These are phyloP conservation scores for Camellia oleifera DNA, from an alignment of 179 eudicot genomes.

Conservation along the genomic window DNA sequence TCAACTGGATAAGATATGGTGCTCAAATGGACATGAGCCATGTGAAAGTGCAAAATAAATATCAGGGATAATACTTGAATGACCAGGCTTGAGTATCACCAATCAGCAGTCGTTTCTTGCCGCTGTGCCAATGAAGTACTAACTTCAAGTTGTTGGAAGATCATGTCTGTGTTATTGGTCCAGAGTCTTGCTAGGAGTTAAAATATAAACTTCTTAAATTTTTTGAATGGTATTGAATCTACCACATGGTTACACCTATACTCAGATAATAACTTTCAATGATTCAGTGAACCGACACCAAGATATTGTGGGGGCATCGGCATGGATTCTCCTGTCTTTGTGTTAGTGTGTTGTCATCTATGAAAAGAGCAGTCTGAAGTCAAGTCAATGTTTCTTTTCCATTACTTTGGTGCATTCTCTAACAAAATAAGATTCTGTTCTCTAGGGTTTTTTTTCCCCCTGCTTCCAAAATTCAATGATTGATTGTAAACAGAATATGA, in stretches of 20 bases:
- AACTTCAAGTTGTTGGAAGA: constrained; percentile 6
- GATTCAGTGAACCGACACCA: neutral
- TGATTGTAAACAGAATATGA: neutral
- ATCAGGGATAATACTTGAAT: neutral
- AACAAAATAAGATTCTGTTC: no score
- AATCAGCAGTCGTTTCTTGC: neutral
- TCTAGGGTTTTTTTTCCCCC: no score
- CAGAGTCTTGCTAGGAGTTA: neutral
- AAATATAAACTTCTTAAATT: neutral
- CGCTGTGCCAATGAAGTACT: constrained; percentile 13
- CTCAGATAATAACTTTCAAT: neutral
- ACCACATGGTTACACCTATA: constrained; percentile 1
- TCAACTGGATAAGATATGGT: neutral
- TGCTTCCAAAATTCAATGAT: no score
- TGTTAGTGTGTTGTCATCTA: constrained; percentile 3
- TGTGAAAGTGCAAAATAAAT: neutral
- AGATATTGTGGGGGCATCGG: constrained; percentile 7
- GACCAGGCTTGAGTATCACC: neutral
- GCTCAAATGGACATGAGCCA: neutral
- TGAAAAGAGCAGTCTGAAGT: neutral
- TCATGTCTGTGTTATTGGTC: neutral
- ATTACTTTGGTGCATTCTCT: no score
- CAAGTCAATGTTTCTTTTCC: no score
- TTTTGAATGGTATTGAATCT: neutral
- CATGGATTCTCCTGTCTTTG: neutral